A percentile compares a stretch with the other conserved stretches of the same genome.
Conservation (phyloP, 1,284 basidiomycete genomes). For the Leccinum fallax region DNA sequence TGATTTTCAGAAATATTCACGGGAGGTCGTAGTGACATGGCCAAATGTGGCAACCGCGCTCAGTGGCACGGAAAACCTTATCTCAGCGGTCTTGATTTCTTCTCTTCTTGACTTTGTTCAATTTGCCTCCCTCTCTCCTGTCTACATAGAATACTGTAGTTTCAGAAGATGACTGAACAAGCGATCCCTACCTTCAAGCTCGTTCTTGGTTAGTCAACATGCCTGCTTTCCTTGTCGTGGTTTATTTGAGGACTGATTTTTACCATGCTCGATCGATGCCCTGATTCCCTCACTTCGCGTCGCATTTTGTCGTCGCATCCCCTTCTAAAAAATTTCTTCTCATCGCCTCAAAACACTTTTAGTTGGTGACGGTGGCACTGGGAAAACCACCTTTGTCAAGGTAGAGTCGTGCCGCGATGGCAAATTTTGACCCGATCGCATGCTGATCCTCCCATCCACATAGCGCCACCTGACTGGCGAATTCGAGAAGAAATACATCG, state of each 20-base stretch:
- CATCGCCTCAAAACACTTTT: constrained; percentile 25
- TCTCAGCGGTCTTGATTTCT: constrained; percentile 37
- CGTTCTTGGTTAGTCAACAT: constrained; percentile 78
- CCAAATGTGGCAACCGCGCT: constrained; percentile 28
- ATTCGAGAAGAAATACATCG: constrained; percentile 99
- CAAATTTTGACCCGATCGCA: constrained; percentile 46
- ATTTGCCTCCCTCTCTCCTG: constrained; percentile 17
- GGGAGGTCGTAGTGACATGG: neutral
- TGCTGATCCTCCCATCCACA: constrained; percentile 51
- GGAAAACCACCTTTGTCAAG: constrained; percentile 98
- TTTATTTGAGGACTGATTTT: constrained; percentile 32
- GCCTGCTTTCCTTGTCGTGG: constrained; percentile 1
- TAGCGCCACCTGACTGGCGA: constrained; percentile 99
- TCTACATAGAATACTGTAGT: constrained; percentile 27
- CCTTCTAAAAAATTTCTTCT: constrained; percentile 17
- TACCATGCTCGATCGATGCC: constrained; percentile 30
- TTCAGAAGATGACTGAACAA: constrained; percentile 46
- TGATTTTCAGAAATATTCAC: neutral
- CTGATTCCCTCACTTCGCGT: constrained; percentile 26
- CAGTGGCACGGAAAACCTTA: constrained; percentile 39
- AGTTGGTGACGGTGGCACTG: constrained; percentile 99
- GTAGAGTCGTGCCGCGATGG: constrained; percentile 44
- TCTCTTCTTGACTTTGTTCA: constrained; percentile 34
- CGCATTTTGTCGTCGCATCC: constrained; percentile 22
- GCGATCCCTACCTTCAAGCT: constrained; percentile 95